Base-by-base conservation (phyloP, 2,329 filamentous ascomycete species). In the Hypoxylon sp. region DNA sequence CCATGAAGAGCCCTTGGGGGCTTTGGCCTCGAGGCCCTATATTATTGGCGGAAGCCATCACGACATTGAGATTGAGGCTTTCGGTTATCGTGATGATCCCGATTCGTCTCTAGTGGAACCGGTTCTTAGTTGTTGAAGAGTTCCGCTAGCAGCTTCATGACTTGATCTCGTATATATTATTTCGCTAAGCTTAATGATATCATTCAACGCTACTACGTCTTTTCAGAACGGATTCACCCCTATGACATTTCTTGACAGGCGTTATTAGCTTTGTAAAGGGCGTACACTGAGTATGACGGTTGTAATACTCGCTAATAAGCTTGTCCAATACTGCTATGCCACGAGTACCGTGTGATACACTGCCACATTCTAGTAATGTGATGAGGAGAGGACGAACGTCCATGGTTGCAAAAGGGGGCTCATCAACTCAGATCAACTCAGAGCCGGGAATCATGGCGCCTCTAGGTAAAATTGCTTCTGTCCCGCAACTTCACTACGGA, bases 131-230 rank as follows among this genome's bases (percentile, higher is more conserved):
- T 9, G 29, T 42, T 24, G 14, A n/a, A n/a, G n/a, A 44, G 26
- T 51, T 56, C 51, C 51, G 44, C 62, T 39, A 29, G 26, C 46
- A 29, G 39, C 51, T 14, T 50, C 50, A 35, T 47, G 51, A 48
- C 29, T 31, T 31, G 31, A 46, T 54, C 59, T 33, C 58, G 67
- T 69, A 68, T 68, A 68, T 68, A 68, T 13, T 42, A 29, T 24
- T 55, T 65, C 58, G 55, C 48, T 53, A 57, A 53, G 48, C 46
- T 56, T 57, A 65, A 68, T 68, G 65, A 52, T 61, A 61, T 57
- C 52, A 37, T 31, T 56, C 9, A 19, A 10, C 29, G 17, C 39
- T 29, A 17, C 3, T 55, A 5, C 52, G 8, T 10, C 22, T 55
- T 17, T 26, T 3, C n/a, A 14, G 24, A 35, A 56, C 35, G 24